These are phyloP conservation scores for Amyloporia xantha DNA, from an alignment of 768 basidiomycete species.

Conservation along the genomic window DNA sequence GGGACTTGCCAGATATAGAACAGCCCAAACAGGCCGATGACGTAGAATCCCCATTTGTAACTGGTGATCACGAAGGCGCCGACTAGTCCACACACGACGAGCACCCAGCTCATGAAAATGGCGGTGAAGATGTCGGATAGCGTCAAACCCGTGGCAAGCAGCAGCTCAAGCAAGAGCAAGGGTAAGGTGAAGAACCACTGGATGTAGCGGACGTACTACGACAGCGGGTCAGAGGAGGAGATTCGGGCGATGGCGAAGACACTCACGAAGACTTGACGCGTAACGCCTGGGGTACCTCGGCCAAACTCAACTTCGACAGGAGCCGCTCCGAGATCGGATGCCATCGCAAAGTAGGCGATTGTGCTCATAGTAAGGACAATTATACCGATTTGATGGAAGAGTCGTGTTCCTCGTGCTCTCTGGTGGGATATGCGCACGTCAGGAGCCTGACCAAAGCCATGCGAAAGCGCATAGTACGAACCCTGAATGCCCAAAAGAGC, in stretches of 20 bases:
- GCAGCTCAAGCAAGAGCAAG: conserved; percentile 37
- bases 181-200: conserved; percentile 50
- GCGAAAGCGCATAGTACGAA: too few species aligned
- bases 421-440: too few species aligned
- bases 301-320: conserved; percentile 38
- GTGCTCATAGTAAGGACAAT: conserved; percentile 39
- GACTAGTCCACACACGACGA: conserved; percentile 38
- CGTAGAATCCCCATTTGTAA: conserved; percentile 48
- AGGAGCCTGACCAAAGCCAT: too few species aligned
- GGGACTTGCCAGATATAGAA: conserved; percentile 30
- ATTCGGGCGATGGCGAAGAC: not conserved
- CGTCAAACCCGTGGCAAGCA: conserved; percentile 40
- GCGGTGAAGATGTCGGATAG: conserved; percentile 39
- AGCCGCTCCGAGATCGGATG: conserved; percentile 45
- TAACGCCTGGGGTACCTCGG: conserved; percentile 16
- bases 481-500: conserved; percentile 33
- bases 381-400: conserved; percentile 44
- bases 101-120: conserved; percentile 38
- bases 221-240: not conserved
- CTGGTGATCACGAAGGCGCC: conserved; percentile 40
- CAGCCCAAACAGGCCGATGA: conserved; percentile 39
- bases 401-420: conserved; percentile 34
- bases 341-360: conserved; percentile 49
- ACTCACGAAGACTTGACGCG: conserved; percentile 39
- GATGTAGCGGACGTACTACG: conserved; percentile 43